These are phyloP conservation scores for Calocybe indica DNA, from an alignment of 768 basidiomycete species.

Conservation along the genomic window DNA sequence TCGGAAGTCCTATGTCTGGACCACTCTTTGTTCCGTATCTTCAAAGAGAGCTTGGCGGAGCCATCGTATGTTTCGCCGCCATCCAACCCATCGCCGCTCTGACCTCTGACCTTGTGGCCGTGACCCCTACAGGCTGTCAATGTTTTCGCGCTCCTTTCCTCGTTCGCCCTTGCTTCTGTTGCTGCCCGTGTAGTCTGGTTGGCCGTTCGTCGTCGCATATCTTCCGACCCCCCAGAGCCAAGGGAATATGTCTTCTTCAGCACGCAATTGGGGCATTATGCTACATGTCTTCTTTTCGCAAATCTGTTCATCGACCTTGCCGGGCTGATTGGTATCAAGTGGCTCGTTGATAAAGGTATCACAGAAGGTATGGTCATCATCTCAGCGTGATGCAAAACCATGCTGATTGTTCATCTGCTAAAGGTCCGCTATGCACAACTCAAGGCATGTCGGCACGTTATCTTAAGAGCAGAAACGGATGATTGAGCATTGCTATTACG, in stretches of 20 bases:
- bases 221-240: conserved; percentile 17
- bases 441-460: conserved; percentile 44
- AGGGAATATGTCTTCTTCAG: conserved; percentile 60
- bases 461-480: too few species aligned
- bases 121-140: conserved; percentile 37
- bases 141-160: conserved; percentile 48
- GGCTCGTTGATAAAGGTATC: conserved; percentile 40
- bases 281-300: conserved; percentile 54
- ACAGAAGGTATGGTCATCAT: conserved; percentile 34
- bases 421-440: conserved; percentile 44
- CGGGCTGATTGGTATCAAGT: conserved; percentile 49
- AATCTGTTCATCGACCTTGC: conserved; percentile 48
- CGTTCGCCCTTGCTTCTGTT: conserved; percentile 46
- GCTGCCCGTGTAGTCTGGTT: conserved; percentile 43
- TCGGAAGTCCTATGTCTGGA: conserved; percentile 7
- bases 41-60: conserved; percentile 25
- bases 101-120: neutral
- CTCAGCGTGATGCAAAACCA: neutral
- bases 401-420: conserved; percentile 1
- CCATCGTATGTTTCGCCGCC: conserved; percentile 24
- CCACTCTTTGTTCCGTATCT: conserved; percentile 23
- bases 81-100: neutral
- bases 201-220: conserved; percentile 27
- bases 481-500: too few species aligned
- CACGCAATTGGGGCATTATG: conserved; percentile 67